Conservation (phyloP, 2,329 filamentous ascomycete species). For the Diaporthe sp. region DNA sequence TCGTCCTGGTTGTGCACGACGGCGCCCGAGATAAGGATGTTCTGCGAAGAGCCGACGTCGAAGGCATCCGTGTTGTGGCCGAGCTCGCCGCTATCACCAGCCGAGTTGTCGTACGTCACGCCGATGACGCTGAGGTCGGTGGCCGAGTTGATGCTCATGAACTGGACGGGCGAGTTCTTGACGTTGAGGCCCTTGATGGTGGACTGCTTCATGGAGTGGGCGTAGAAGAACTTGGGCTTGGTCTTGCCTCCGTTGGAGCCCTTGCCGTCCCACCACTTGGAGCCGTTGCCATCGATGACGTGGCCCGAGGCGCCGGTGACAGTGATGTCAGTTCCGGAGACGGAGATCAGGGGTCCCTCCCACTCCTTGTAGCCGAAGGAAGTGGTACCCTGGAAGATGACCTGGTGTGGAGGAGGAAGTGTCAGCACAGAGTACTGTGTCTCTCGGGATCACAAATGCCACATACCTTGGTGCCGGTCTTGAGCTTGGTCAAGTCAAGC, state of each 20-base stretch:
- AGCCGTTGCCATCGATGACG: conserved; percentile 41
- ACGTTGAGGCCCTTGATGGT: conserved; percentile 55
- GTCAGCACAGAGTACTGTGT: neutral
- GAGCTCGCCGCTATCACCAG: conserved; percentile 47
- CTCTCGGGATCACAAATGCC: conserved; percentile 41
- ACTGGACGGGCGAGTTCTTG: conserved; percentile 58
- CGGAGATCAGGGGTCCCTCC: conserved; percentile 62
- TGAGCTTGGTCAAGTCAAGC: conserved; percentile 52
- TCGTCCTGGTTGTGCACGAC: conserved; percentile 73
- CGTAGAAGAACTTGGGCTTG: conserved; percentile 64
- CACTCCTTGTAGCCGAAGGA: conserved; percentile 69
- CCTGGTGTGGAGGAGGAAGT: neutral
- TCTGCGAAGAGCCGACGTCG: conserved; percentile 65
- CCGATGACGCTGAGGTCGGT: conserved; percentile 52
- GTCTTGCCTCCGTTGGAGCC: conserved; percentile 54
- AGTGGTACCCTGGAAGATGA: conserved; percentile 51
- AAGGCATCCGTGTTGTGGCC: conserved; percentile 72
- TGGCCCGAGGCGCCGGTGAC: conserved; percentile 47
- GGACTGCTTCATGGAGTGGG: conserved; percentile 55
- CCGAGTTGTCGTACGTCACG: conserved; percentile 56
- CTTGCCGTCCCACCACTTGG: conserved; percentile 49
- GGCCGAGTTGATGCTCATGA: conserved; percentile 55
- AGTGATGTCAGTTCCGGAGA: conserved; percentile 42
- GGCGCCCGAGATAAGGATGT: conserved; percentile 65
- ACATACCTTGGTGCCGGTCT: conserved; percentile 47